Evolutionary conservation across 169 alveolate genomes (phyloP), one percentile per base, ranked within the genome.

Genomic region (Babesia ovata): DNA sequence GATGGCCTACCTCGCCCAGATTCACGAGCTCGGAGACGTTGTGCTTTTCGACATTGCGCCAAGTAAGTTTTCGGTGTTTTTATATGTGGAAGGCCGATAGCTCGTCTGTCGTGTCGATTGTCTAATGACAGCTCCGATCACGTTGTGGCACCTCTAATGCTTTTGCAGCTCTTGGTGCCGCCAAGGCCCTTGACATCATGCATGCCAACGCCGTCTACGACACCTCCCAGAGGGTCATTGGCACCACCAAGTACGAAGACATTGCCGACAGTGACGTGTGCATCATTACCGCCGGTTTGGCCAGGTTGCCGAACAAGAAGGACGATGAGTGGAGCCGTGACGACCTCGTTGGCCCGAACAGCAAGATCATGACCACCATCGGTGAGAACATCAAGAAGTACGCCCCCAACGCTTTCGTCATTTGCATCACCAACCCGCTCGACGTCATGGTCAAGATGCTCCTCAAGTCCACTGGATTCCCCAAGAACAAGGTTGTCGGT

Each of bases 371-470:
- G 63, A 85, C 84, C 61, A 83, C 91, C 24, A 91, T 93, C 21
- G 96, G 92, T 42, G 96, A 93, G 82, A 91, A 92, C 57, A 89
- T 92, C 45, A 87, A 87, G 59, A 77, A 81, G 63, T 81, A 86
- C 70, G 84, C 93, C 17, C 95, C 96, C 17, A 74, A 91, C 58
- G 94, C 95, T 45, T 90, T 92, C 75, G 94, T 93, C 21, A 86
- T 93, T 6, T 87, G 93, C 82, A 92, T 93, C 66, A 91, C 95
- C 17, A 93, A 93, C 76, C 97, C 97, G 19, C 74, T 93, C 65
- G 96, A 93, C 69, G 92, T 91, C 48, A 87, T 93, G 95, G 92
- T 87, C 28, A 75, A 91, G 58, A 79, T 91, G 57, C 81, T 90
- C 58, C 71, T 57, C 28, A 88, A 93, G 73, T 85, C 82, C 33